Evolutionary conservation across 192 early-diverging fungal species (phyloP).

Genomic region (Coemansia sp.): DNA sequence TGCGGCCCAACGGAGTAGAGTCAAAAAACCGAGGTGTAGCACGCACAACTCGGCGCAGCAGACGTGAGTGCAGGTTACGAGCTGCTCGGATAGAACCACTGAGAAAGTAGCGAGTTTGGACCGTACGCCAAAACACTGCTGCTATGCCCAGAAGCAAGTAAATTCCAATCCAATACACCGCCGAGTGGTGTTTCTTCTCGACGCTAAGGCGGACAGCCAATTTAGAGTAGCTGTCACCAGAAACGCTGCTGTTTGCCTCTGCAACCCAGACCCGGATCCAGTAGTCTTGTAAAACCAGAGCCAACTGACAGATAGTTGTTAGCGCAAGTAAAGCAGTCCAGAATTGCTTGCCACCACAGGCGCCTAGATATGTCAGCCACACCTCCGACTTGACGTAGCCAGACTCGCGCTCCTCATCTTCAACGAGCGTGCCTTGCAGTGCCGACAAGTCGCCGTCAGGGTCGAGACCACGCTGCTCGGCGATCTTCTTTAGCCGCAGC

Average conservation of each 20-base stretch:
- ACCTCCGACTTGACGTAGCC: slow-evolving; percentile 70
- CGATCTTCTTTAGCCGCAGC: slow-evolving; percentile 23
- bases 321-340: slow-evolving; percentile 55
- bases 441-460: slow-evolving; percentile 18
- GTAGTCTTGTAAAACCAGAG: slow-evolving; percentile 58
- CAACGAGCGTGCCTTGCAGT: slow-evolving; percentile 61
- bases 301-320: slow-evolving; percentile 41
- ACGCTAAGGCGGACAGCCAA: background rate
- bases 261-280: slow-evolving; percentile 66
- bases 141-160: slow-evolving; percentile 58
- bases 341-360: slow-evolving; percentile 59
- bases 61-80: slow-evolving; percentile 48
- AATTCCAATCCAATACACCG: slow-evolving; percentile 56
- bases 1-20: slow-evolving; percentile 72
- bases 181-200: background rate
- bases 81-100: slow-evolving; percentile 58
- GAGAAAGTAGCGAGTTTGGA: slow-evolving; percentile 43
- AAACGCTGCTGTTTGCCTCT: background rate
- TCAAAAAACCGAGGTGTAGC: slow-evolving; percentile 84
- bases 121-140: slow-evolving; percentile 30
- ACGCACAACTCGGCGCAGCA: slow-evolving; percentile 57
- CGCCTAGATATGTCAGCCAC: slow-evolving; percentile 71
- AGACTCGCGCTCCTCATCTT: slow-evolving; percentile 75
- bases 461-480: slow-evolving; percentile 39
- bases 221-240: background rate